These are phyloP conservation scores for Friedmanniomyces simplex DNA, from an alignment of 495 filamentous ascomycete species.

Conservation along the genomic window DNA sequence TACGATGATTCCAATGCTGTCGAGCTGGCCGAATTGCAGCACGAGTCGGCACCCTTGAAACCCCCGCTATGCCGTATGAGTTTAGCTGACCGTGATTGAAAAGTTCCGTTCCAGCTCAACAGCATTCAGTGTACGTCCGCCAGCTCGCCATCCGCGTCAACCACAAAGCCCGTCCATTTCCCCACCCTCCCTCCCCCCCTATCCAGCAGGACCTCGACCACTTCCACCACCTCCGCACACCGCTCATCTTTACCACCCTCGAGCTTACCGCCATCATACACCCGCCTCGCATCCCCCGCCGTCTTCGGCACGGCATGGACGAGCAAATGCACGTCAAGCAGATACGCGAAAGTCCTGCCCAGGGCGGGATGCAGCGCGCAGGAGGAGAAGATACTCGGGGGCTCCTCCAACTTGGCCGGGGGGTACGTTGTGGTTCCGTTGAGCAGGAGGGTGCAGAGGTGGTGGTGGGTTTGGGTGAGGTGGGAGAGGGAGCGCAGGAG, in stretches of 20 bases:
- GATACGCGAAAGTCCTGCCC: conserved; percentile 18
- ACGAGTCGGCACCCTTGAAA: too few species aligned
- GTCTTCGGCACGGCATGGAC: conserved; percentile 14
- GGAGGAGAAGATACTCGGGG: conserved; percentile 27
- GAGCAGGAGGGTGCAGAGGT: conserved; percentile 28
- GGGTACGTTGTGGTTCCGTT: conserved; percentile 18
- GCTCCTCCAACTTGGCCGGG: conserved; percentile 9
- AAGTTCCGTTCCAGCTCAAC: too few species aligned
- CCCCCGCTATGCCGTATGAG: too few species aligned
- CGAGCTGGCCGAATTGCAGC: too few species aligned
- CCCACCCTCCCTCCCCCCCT: conserved; percentile 22
- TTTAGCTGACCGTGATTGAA: too few species aligned
- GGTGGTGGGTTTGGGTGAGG: conserved; percentile 24
- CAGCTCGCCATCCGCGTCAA: background rate
- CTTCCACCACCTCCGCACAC: background rate
- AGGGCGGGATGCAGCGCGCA: conserved; percentile 23
- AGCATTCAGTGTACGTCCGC: too few species aligned
- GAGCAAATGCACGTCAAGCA: conserved; percentile 28
- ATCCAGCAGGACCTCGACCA: conserved; percentile 28
- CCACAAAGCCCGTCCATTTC: conserved; percentile 20
- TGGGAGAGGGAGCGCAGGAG: conserved; percentile 28
- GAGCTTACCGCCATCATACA: background rate
- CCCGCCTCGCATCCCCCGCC: background rate
- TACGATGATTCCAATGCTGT: too few species aligned
- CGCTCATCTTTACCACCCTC: background rate